phyloP scores from a whole-genome alignment of 768 basidiomycete species.

The Boletales sp. region DNA sequence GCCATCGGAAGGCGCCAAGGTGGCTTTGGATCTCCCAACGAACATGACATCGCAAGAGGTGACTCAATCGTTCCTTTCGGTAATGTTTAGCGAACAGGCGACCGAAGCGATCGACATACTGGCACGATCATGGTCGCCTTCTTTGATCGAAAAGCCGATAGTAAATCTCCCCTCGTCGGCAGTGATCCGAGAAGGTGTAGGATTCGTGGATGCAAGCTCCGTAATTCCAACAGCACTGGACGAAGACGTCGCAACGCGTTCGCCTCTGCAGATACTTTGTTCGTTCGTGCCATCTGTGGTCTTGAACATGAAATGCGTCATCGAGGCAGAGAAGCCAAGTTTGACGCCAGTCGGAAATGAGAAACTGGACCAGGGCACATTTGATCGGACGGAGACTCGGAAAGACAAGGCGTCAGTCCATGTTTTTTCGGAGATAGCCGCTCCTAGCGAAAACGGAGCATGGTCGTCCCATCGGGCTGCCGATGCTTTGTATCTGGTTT shows the following conservation, averaged over 20 bases:
- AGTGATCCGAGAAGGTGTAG: not conserved
- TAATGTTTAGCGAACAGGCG: not conserved
- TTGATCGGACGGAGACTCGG: not conserved
- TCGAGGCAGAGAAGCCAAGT: not conserved
- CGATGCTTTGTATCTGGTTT: not conserved
- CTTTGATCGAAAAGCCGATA: not conserved
- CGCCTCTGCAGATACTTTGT: slow-evolving; percentile 5
- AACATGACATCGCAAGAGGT: not conserved
- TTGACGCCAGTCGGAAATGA: not conserved
- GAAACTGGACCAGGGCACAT: not conserved
- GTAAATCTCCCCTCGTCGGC: slow-evolving; percentile 15
- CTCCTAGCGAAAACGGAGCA: not conserved
- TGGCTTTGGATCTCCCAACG: not conserved
- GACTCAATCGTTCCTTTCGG: not conserved
- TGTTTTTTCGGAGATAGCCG: not conserved
- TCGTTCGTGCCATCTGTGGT: slow-evolving; percentile 2
- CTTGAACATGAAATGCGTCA: not conserved
- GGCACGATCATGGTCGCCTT: not conserved
- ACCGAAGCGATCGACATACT: not conserved
- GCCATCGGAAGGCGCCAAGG: not conserved
- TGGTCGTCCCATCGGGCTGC: not conserved
- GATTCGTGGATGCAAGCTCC: not conserved
- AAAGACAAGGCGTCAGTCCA: not conserved
- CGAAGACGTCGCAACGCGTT: slow-evolving; percentile 13
- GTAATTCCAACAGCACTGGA: not conserved